Conservation (phyloP, 1,284 basidiomycete genomes). For the Ustilago vetiveriae region DNA sequence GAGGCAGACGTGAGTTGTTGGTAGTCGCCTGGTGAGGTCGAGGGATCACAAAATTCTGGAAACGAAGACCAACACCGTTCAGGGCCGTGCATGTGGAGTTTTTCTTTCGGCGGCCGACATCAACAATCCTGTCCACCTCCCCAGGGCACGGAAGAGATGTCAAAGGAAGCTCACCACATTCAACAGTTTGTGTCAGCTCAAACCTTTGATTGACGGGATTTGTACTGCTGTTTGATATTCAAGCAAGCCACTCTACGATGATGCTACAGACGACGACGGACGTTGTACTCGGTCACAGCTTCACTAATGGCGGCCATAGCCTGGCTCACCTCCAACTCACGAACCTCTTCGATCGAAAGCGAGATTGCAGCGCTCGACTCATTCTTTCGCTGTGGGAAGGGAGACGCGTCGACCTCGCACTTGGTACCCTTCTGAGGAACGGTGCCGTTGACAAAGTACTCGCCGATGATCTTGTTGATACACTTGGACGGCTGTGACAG, state of each 20-base stretch:
- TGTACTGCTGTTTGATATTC: too few species aligned
- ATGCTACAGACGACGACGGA: conserved; percentile 21
- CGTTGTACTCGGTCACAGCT: conserved; percentile 23
- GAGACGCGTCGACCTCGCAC: conserved; percentile 36
- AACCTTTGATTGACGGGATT: too few species aligned
- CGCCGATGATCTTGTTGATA: conserved; percentile 40
- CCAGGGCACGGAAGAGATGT: too few species aligned
- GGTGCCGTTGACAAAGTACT: conserved; percentile 51
- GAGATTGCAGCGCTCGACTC: conserved; percentile 3
- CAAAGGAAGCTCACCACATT: background rate
- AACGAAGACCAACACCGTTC: background rate
- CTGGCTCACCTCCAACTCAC: conserved; percentile 15
- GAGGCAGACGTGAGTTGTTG: background rate
- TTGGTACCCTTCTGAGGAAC: conserved; percentile 41
- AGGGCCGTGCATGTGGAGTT: conserved; percentile 27
- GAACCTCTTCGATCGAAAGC: conserved; percentile 18
- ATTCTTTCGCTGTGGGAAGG: conserved; percentile 36
- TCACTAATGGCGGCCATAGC: conserved; percentile 34
- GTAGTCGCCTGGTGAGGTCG: background rate
- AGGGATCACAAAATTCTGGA: background rate
- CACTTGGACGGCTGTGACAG: conserved; percentile 44
- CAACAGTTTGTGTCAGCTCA: too few species aligned
- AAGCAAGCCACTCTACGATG: too few species aligned
- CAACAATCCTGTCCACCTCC: too few species aligned
- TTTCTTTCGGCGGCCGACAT: too few species aligned